Percentiles rank a stretch among this genome's conserved stretches.
These are phyloP conservation scores for Sarocladium strictum DNA, from an alignment of 2,329 filamentous ascomycete genomes.

Conservation along the genomic window DNA sequence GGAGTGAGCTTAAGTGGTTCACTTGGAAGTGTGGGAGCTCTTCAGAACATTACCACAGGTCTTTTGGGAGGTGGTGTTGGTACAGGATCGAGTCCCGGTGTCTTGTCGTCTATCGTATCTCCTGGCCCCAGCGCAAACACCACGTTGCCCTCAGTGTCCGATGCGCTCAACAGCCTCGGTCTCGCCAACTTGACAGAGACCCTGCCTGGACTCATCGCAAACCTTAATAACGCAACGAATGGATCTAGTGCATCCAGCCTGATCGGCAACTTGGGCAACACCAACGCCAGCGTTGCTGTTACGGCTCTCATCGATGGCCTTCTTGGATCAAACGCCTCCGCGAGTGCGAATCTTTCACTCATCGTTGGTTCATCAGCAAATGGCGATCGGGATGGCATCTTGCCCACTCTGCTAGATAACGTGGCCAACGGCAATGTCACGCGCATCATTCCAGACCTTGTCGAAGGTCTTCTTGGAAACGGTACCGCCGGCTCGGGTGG, in stretches of 20 bases:
- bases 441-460: conserved; percentile 5
- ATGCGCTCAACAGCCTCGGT: conserved; percentile 1
- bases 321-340: neutral
- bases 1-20: neutral
- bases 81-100: neutral
- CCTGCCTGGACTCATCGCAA: conserved; percentile 1
- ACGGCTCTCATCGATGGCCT: conserved; percentile 1
- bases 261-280: neutral
- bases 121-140: conserved; percentile 7
- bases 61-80: conserved; percentile 5
- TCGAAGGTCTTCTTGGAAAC: conserved; percentile 6
- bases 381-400: neutral
- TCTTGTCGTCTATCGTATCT: neutral
- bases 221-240: neutral
- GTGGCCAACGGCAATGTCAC: conserved; percentile 2
- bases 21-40: neutral
- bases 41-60: conserved; percentile 7
- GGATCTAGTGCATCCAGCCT: neutral
- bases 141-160: neutral
- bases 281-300: conserved; percentile 1
- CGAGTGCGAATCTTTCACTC: neutral
- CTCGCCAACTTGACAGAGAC: conserved; percentile 6
- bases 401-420: conserved; percentile 6
- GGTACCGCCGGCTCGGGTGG: neutral
- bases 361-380: neutral